Evolutionary conservation across 2,329 filamentous ascomycete genomes (phyloP), one percentile per base, ranked within the genome.

Genomic region (Stemphylium vesicarium): DNA sequence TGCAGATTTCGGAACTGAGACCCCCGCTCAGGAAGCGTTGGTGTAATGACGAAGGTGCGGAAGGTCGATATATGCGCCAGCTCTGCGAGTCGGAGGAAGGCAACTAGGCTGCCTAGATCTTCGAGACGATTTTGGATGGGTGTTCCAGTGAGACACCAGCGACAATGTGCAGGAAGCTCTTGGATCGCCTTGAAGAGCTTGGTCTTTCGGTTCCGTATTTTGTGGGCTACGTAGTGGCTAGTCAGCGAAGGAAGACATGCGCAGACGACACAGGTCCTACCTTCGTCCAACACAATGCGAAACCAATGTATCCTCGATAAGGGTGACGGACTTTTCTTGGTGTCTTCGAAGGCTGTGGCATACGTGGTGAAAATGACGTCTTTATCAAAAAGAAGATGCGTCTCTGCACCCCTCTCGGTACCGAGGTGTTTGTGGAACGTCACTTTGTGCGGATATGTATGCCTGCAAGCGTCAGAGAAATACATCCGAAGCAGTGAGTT

Each of bases 81-180:
- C 20, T 41, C 41, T 13, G 57, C 52, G 7, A 60, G 37, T 31
- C 50, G 53, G 12, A 63, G 41, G 31, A 63, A 63, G 9, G 39
- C 38, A 12, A 53, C 53, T 0, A 80, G 60, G 0, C 77, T 64
- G 0, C 74, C 77, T 20, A 72, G 75, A 53, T 80, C 77, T 16
- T 79, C 72, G 0, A 81, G 62, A 0, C 64, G 65, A 44, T 80
- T 66, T 42, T 66, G 63, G 26, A 66, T 64, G 11, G 63, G 63
- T 16, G 63, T 65, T 44, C 61, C 59, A 13, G 63, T 64, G 2
- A 63, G 41, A 43, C 57, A 60, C 62, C 55, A 62, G 8, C 62
- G 62, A 22, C 29, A 41, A n/a, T 57, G 31, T 13, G 54, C 51
- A 15, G 35, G 15, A 11, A 65, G 42, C 3, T 15, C 22, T 31